phyloP scores from a whole-genome alignment of 2,329 filamentous ascomycete species.

The Tolypocladium guangdongense region DNA sequence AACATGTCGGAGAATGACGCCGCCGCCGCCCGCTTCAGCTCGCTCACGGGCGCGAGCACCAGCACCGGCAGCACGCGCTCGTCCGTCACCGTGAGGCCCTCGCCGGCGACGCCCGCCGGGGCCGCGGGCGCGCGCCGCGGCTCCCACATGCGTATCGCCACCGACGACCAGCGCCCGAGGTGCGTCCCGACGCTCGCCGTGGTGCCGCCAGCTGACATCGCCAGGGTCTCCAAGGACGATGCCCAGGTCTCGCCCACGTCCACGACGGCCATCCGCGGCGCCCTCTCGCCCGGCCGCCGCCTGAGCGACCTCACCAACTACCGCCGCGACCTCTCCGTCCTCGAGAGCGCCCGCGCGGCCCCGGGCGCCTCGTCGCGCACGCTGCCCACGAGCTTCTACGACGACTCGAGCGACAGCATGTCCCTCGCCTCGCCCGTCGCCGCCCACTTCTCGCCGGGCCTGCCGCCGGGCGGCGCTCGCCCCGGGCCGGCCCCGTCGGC shows the following conservation, averaged over 20 bases:
- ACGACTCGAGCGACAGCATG: conserved; percentile 64
- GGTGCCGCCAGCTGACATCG: background rate
- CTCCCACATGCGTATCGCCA: conserved; percentile 20
- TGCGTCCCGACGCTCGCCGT: conserved; percentile 15
- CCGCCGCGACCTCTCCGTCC: conserved; percentile 58
- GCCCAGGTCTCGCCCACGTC: conserved; percentile 41
- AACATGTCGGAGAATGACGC: conserved; percentile 60
- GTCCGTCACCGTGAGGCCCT: conserved; percentile 50
- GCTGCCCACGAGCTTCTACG: conserved; percentile 53
- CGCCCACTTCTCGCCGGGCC: conserved; percentile 61
- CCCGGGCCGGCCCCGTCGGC: conserved; percentile 21
- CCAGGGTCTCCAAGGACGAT: conserved; percentile 20
- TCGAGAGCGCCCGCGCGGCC: conserved; percentile 44
- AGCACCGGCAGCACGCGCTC: conserved; percentile 58
- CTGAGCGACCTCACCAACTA: conserved; percentile 57
- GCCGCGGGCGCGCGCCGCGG: conserved; percentile 13
- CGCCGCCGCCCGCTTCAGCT: conserved; percentile 46
- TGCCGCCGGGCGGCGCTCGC: conserved; percentile 35
- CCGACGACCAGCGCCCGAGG: conserved; percentile 33
- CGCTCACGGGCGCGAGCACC: conserved; percentile 28
- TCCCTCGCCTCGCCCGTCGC: conserved; percentile 43
- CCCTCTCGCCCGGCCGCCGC: conserved; percentile 42
- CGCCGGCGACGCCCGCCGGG: conserved; percentile 20
- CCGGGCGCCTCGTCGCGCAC: conserved; percentile 22
- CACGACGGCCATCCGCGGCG: conserved; percentile 29